Conservation (phyloP, 352 stramenopile genomes). For the Albugo candida region DNA sequence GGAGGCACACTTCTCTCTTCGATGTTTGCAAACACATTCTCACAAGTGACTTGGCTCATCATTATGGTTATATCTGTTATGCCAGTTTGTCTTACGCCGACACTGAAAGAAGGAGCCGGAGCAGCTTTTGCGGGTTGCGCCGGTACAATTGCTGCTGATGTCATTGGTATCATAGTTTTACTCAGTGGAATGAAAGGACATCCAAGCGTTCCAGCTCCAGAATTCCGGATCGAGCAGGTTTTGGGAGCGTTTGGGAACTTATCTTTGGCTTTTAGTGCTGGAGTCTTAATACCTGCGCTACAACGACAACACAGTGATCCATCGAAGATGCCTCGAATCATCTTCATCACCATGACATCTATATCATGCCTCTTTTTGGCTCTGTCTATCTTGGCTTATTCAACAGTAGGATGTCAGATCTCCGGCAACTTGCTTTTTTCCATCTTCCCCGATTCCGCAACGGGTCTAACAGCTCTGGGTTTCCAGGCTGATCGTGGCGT, state of each 20-base stretch:
- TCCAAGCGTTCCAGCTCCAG: conserved; percentile 3
- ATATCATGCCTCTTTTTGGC: conserved; percentile 7
- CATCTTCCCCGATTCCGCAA: conserved; percentile 1
- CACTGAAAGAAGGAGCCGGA: conserved; percentile 9
- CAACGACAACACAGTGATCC: conserved; percentile 8
- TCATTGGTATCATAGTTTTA: conserved; percentile 7
- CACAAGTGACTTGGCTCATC: conserved; percentile 7
- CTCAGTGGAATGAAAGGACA: conserved; percentile 1
- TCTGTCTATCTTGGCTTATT: conserved; percentile 5
- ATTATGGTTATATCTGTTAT: conserved; percentile 8
- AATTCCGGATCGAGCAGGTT: conserved; percentile 6
- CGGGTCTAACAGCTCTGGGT: conserved; percentile 4
- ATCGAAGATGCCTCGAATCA: conserved; percentile 9
- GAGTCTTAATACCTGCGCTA: conserved; percentile 8
- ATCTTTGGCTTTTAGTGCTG: conserved; percentile 7
- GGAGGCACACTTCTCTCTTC: conserved; percentile 5
- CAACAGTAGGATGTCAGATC: conserved; percentile 9
- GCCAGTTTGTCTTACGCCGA: conserved; percentile 11
- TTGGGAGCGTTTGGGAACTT: conserved; percentile 10
- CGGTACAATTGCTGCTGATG: conserved; percentile 8
- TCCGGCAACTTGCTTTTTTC: conserved; percentile 11
- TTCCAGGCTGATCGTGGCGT: conserved; percentile 2
- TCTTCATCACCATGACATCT: conserved; percentile 7
- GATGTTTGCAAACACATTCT: conserved; percentile 9
- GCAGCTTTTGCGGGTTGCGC: conserved; percentile 4